Base-by-base conservation (phyloP, 768 basidiomycete species). In the Cystobasidium ongulense region DNA sequence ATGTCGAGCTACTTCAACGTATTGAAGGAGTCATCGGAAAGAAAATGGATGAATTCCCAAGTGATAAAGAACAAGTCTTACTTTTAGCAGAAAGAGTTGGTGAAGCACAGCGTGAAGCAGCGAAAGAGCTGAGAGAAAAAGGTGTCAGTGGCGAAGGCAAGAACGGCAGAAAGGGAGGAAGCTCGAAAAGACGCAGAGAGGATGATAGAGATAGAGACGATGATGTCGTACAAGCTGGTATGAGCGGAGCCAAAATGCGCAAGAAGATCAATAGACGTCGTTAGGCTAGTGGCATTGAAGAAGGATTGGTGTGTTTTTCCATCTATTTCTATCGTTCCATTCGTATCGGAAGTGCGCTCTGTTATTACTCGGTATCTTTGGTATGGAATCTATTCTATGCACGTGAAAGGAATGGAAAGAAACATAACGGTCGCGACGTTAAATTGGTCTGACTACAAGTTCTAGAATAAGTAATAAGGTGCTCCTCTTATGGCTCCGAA, bases 1-100 rank as follows among this genome's bases (percentile, higher is more conserved):
- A 99, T 77, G 92, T 99, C 68, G 96, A 98, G 82, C 85, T 97
- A 54, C 82, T 97, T 3, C 92, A 96, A 81, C 88, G 96, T 10
- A 97, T 98, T 79, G 96, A 99, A 81, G 84, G 86, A 25, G 92
- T 95, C 7, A 88, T 90, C 25, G 93, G 87, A 46, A 95, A 95
- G 83, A 90, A 92, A 81, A 89, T 99, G 88, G 89, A 88, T 64
- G 82, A 89, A 41, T 98, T 78, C 73, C 78, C 80, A n/a, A 65
- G 73, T 38, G 91, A 92, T 79, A 87, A 89, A 74, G 90, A 95
- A 79, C 93, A 96, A 76, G 87, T 97, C 25, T 88, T 89, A 39
- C 83, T 96, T 36, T 82, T 98, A 75, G 86, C 87, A 74, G 94
- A 97, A 80, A 86, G 93, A 0, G 95, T 94, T 23, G 87, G 89